Evolutionary conservation across 2,329 filamentous ascomycete genomes (phyloP).

Genomic region (Xylariaceae sp.): DNA sequence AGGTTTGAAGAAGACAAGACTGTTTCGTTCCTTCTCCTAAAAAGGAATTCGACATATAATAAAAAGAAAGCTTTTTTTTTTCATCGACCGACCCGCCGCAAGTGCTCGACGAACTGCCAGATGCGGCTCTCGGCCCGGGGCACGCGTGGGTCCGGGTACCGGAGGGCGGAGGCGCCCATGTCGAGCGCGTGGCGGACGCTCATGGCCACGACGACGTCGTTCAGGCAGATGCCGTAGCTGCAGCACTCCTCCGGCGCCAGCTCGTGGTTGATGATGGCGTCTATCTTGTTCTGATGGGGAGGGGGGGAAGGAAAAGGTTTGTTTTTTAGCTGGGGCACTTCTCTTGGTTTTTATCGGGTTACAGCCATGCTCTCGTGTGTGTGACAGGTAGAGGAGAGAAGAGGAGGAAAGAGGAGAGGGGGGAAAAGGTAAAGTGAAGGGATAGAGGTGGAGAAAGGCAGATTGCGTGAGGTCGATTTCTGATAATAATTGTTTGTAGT

Average conservation of each 20-base stretch:
- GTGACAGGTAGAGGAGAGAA: too few relatives aligned
- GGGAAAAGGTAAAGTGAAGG: too few relatives aligned
- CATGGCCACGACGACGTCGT: slow-evolving; percentile 44
- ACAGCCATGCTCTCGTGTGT: too few relatives aligned
- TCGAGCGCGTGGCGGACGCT: slow-evolving; percentile 4
- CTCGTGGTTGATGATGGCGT: slow-evolving; percentile 43
- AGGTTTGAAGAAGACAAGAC: too few relatives aligned
- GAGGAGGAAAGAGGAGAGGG: too few relatives aligned
- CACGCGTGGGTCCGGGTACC: slow-evolving; percentile 3
- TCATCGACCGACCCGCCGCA: background rate
- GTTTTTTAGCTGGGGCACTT: too few relatives aligned
- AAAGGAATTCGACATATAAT: background rate
- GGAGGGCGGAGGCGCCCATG: slow-evolving; percentile 4
- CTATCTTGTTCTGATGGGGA: slow-evolving; percentile 35
- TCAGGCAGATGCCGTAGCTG: slow-evolving; percentile 48
- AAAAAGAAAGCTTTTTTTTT: background rate
- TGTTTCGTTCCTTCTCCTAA: background rate
- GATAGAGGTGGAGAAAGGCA: too few relatives aligned
- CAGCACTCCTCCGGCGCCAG: slow-evolving; percentile 47
- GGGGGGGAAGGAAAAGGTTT: too few relatives aligned
- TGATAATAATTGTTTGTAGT: too few relatives aligned
- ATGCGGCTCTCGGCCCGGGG: background rate
- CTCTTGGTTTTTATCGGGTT: too few relatives aligned
- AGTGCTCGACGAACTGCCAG: background rate
- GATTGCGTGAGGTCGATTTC: too few relatives aligned